A percentile compares a stretch with the other conserved stretches of the same genome.
Evolutionary conservation across 257 asterid species (phyloP).

Genomic region (Craterostigma plantagineum): DNA sequence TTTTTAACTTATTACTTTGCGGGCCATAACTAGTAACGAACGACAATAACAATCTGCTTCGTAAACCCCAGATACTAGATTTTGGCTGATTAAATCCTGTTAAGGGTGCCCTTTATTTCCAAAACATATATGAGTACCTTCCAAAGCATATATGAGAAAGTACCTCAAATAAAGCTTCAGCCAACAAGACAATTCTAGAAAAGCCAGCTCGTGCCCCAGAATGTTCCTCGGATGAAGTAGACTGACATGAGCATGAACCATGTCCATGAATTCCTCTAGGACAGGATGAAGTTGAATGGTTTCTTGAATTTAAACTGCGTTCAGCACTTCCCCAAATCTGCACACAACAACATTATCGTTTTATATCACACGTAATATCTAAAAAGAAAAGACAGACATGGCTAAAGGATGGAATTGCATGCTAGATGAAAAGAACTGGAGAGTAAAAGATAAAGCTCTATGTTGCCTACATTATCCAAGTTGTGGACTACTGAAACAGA

Average conservation of each 20-base stretch:
- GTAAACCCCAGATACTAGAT: too few species aligned
- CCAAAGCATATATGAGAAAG: conserved; percentile 6
- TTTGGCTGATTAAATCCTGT: too few species aligned
- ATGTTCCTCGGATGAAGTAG: conserved; percentile 38
- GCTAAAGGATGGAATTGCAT: not conserved
- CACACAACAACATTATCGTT: conserved; percentile 2
- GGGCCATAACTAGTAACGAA: too few species aligned
- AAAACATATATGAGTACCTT: not conserved
- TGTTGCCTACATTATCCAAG: too few species aligned
- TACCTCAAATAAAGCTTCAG: conserved; percentile 95
- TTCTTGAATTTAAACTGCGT: conserved; percentile 25
- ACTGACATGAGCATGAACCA: conserved; percentile 64
- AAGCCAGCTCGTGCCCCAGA: conserved; percentile 63
- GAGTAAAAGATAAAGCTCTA: too few species aligned
- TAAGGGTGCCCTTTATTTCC: not conserved
- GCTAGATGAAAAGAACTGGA: too few species aligned
- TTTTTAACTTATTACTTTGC: too few species aligned
- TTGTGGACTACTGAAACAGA: conserved; percentile 1
- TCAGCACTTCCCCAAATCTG: conserved; percentile 71
- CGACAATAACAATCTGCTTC: too few species aligned
- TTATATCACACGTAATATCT: not conserved
- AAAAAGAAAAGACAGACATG: not conserved
- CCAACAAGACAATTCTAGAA: conserved; percentile 81
- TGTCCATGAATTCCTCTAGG: conserved; percentile 61
- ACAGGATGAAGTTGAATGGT: conserved; percentile 33